Conservation (phyloP, 78 protist genomes). For the Tieghemostelium lacteum region DNA sequence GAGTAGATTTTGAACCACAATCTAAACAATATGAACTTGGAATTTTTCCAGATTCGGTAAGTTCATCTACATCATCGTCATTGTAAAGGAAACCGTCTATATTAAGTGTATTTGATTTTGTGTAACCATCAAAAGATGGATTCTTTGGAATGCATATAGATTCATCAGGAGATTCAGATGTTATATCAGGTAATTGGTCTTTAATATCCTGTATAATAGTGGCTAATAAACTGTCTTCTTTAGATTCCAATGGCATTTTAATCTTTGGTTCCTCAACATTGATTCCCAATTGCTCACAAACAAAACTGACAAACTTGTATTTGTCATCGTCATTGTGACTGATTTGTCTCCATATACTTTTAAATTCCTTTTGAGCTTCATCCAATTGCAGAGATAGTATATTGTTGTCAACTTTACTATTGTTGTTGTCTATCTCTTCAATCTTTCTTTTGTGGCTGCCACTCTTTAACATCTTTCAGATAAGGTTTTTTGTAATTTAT, state of each 20-base stretch:
- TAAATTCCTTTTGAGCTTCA: slow-evolving; percentile 28
- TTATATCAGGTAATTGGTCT: slow-evolving; percentile 25
- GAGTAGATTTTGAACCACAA: slow-evolving; percentile 57
- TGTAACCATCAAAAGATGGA: slow-evolving; percentile 53
- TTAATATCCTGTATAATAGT: slow-evolving; percentile 63
- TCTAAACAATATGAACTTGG: slow-evolving; percentile 50
- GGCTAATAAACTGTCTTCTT: slow-evolving; percentile 13
- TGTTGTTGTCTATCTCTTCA: background rate
- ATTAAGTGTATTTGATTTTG: slow-evolving; percentile 59
- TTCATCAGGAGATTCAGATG: slow-evolving; percentile 23
- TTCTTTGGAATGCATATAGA: slow-evolving; percentile 68
- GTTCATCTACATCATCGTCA: slow-evolving; percentile 68
- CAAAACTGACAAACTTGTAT: slow-evolving; percentile 36
- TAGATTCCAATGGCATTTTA: slow-evolving; percentile 1
- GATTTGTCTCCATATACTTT: slow-evolving; percentile 1
- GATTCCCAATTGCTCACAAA: slow-evolving; percentile 41
- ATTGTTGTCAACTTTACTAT: background rate
- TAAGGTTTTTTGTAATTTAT: no score
- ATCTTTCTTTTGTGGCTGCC: background rate
- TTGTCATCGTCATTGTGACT: slow-evolving; percentile 30
- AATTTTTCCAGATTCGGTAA: slow-evolving; percentile 50
- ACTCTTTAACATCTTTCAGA: no score
- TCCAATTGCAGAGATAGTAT: background rate
- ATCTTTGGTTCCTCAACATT: slow-evolving; percentile 12
- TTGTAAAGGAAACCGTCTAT: slow-evolving; percentile 67